These are phyloP conservation scores for Epichloe sibirici DNA, from an alignment of 2,329 filamentous ascomycete genomes.

Conservation along the genomic window DNA sequence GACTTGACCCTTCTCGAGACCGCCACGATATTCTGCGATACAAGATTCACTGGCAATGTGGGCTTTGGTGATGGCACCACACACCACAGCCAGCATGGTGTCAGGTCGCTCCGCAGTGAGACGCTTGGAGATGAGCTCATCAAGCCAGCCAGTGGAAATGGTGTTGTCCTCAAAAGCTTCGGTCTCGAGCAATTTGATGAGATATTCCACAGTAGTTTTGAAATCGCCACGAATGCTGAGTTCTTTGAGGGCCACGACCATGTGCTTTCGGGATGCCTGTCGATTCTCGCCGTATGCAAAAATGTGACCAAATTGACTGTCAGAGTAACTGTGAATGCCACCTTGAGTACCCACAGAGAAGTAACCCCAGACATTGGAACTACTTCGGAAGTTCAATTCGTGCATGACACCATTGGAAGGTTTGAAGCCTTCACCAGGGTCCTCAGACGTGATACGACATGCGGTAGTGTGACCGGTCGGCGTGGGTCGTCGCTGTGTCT, in stretches of 20 bases:
- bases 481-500: conserved; percentile 77
- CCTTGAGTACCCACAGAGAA: conserved; percentile 96
- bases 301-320: conserved; percentile 98
- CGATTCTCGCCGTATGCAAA: conserved; percentile 98
- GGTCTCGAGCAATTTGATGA: conserved; percentile 97
- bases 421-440: conserved; percentile 98
- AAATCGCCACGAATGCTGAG: conserved; percentile 99
- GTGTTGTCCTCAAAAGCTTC: conserved; percentile 98
- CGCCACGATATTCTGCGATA: conserved; percentile 73
- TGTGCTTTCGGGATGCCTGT: conserved; percentile 92
- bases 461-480: conserved; percentile 97
- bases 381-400: conserved; percentile 96
- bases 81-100: conserved; percentile 84
- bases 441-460: conserved; percentile 97
- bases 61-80: conserved; percentile 88
- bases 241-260: conserved; percentile 97
- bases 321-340: conserved; percentile 98
- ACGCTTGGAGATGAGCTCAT: conserved; percentile 96
- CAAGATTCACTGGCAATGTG: conserved; percentile 88
- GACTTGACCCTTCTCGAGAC: conserved; percentile 93
- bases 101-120: conserved; percentile 93
- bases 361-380: conserved; percentile 99
- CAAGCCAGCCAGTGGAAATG: conserved; percentile 96
- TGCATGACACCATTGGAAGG: conserved; percentile 98
- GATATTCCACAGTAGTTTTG: conserved; percentile 94